phyloP scores from a whole-genome alignment of 2,329 filamentous ascomycete genomes.

The Myriosclerotinia duriaeana region DNA sequence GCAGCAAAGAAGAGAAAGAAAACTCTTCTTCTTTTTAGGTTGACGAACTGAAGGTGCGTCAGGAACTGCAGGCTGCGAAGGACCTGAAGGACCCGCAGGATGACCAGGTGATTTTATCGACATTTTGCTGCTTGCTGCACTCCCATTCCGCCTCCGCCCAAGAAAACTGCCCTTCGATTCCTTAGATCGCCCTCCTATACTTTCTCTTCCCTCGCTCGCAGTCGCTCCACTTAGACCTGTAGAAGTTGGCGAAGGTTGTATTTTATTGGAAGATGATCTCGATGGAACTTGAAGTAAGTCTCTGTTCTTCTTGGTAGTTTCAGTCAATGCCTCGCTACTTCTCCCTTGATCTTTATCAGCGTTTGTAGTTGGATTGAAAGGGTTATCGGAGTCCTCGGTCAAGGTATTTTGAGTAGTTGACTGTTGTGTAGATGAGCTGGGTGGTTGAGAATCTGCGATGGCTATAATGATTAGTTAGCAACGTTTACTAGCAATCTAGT shows the following conservation, averaged over 20 bases:
- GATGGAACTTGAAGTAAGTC: slow-evolving; percentile 59
- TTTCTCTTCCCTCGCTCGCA: slow-evolving; percentile 59
- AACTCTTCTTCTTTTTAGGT: slow-evolving; percentile 45
- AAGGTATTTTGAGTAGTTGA: slow-evolving; percentile 39
- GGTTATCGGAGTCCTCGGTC: slow-evolving; percentile 37
- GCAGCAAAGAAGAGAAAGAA: slow-evolving; percentile 52
- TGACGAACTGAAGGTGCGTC: slow-evolving; percentile 35
- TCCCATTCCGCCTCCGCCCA: slow-evolving; percentile 64
- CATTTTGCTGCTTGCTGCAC: slow-evolving; percentile 63
- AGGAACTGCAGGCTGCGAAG: slow-evolving; percentile 40
- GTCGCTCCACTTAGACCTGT: slow-evolving; percentile 61
- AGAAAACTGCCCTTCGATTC: slow-evolving; percentile 65
- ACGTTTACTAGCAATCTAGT: slow-evolving; percentile 7
- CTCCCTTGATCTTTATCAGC: slow-evolving; percentile 35
- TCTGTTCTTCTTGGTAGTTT: slow-evolving; percentile 46
- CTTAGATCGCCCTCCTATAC: slow-evolving; percentile 63
- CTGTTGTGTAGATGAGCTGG: slow-evolving; percentile 37
- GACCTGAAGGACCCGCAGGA: slow-evolving; percentile 43
- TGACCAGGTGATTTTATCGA: slow-evolving; percentile 48
- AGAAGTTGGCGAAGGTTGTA: slow-evolving; percentile 58
- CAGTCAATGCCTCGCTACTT: slow-evolving; percentile 33
- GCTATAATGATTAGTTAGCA: slow-evolving; percentile 35
- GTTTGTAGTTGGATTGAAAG: slow-evolving; percentile 33
- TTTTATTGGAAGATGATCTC: slow-evolving; percentile 60
- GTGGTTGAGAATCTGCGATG: slow-evolving; percentile 36